Base-by-base conservation (phyloP, 257 asterid species). In the Petrea volubilis region DNA sequence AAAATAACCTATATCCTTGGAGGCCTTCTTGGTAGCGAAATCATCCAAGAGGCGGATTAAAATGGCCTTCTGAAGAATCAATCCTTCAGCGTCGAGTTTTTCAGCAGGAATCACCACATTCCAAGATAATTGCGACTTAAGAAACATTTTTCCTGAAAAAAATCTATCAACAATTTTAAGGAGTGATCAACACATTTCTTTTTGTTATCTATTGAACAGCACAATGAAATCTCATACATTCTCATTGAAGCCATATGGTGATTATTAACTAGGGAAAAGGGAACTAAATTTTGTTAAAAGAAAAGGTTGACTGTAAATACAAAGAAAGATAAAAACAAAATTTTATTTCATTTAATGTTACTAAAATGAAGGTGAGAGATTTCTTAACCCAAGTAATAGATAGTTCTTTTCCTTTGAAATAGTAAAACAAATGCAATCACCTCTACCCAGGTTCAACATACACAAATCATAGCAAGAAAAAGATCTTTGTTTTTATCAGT, bases 41-140 rank as follows among this genome's bases (percentile, higher is more conserved):
- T 83, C 87, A 41, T 86, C 89, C 74, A 90, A 31, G 62, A 90
- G 83, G 20, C 81, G 89, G 51, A 83, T 3, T 25, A 86, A 47
- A 27, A 87, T 93, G 6, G 92, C 91, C 85, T 75, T 88, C 72
- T 83, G 90, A 64, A 90, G 93, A 70, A 74, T 75, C 59, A 77
- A 71, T 14, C 98, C 90, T 64, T 82, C 84, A n/a, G 83, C 57
- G 33, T 91, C 96, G 36, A 93, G 85, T 67, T 76, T 80, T 68
- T 80, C 79, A n/a, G 96, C 86, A 6, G 88, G 85, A 68, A 94
- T 74, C 9, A 81, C 69, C 20, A 91, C 92, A 13, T 81, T 87
- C 96, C 93, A 89, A 0, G 96, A 74, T 60, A 86, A 74, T n/a
- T 74, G 85, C 13, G 88, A 61, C 77, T 81, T 78, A 27, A 91